phyloP scores from a whole-genome alignment of 441 rosid species.

The Euphorbia celastroides region DNA sequence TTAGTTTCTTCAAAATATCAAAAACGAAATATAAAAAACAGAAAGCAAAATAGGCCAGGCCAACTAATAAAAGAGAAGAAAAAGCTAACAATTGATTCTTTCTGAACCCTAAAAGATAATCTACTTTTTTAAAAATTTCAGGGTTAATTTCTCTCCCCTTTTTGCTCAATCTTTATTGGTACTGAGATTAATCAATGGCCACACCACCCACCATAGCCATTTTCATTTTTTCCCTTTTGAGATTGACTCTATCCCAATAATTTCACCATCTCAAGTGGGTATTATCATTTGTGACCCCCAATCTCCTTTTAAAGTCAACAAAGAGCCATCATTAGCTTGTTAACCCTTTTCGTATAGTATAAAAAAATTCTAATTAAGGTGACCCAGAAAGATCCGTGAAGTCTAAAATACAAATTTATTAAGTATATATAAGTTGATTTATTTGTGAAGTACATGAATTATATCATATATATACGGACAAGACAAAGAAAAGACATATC shows the following conservation, averaged over 20 bases:
- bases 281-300: slow-evolving; percentile 24
- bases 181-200: slow-evolving; percentile 22
- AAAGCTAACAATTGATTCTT: background rate
- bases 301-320: slow-evolving; percentile 38
- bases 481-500: slow-evolving; percentile 9
- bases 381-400: background rate
- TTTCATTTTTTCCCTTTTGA: background rate
- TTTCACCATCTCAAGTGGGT: slow-evolving; percentile 28
- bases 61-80: background rate
- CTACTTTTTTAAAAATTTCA: slow-evolving; percentile 5
- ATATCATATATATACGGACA: slow-evolving; percentile 8
- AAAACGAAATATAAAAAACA: background rate
- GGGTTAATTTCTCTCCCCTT: background rate
- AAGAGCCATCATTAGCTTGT: slow-evolving; percentile 29
- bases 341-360: slow-evolving; percentile 28
- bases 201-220: slow-evolving; percentile 18
- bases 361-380: background rate
- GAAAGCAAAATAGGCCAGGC: background rate
- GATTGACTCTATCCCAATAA: slow-evolving; percentile 15
- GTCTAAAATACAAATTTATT: background rate
- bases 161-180: slow-evolving; percentile 13
- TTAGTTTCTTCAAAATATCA: background rate
- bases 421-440: slow-evolving; percentile 14
- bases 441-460: slow-evolving; percentile 14
- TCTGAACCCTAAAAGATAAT: background rate